Evolutionary conservation across 139 green algal species (phyloP).

Genomic region (Pycnococcus provasolii): DNA sequence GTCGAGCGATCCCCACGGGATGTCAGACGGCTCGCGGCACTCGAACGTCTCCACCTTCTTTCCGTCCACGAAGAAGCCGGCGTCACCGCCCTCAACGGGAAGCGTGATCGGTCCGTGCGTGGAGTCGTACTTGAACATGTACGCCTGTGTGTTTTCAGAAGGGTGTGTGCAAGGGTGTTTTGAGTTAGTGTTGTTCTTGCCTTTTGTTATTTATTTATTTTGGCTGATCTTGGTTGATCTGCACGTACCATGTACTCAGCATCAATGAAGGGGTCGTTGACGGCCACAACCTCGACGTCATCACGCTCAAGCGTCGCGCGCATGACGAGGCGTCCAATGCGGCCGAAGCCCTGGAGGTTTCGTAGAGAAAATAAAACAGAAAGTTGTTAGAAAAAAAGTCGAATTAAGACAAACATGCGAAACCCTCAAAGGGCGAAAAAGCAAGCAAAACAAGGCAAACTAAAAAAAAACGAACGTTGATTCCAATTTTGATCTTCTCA

Average conservation of each 20-base stretch:
- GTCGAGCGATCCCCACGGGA: slow-evolving; percentile 63
- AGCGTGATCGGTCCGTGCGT: slow-evolving; percentile 43
- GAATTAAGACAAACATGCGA: not conserved
- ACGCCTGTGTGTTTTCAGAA: slow-evolving; percentile 26
- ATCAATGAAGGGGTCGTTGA: slow-evolving; percentile 86
- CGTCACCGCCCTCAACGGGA: slow-evolving; percentile 22
- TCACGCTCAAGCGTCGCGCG: slow-evolving; percentile 47
- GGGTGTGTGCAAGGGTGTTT: not conserved
- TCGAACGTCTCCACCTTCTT: slow-evolving; percentile 56
- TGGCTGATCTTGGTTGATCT: not conserved
- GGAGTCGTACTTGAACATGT: slow-evolving; percentile 86
- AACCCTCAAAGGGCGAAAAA: not conserved
- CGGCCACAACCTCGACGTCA: slow-evolving; percentile 64
- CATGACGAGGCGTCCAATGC: slow-evolving; percentile 70
- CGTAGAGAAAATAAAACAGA: not conserved
- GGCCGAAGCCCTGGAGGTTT: slow-evolving; percentile 75
- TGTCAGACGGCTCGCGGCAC: slow-evolving; percentile 65
- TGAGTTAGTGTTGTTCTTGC: slow-evolving; percentile 13
- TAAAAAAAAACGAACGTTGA: not conserved
- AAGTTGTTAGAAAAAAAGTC: not conserved
- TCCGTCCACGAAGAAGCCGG: slow-evolving; percentile 54
- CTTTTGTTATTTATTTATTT: not conserved
- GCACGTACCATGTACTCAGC: slow-evolving; percentile 32
- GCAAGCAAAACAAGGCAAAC: not conserved
- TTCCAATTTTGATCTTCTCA: slow-evolving; percentile 1